Evolutionary conservation across 441 rosid species (phyloP), one percentile per base, ranked within the genome.

Genomic region (Capsella rubella): DNA sequence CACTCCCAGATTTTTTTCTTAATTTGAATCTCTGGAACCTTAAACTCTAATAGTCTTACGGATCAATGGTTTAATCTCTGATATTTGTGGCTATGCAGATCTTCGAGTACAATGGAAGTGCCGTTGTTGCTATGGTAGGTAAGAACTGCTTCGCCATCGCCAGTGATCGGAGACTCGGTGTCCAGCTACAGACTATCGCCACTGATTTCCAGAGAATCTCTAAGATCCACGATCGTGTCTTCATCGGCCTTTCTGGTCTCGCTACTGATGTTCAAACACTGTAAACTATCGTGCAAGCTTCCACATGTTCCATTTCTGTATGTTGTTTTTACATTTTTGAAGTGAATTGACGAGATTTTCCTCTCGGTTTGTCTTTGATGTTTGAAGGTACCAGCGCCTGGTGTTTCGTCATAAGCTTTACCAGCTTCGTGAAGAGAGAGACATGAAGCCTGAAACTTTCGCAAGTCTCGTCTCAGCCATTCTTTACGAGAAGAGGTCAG

Each of bases 31-130:
- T 16, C 47, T 1, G 14, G 50, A 37, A 25, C 16, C 8, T 37
- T 6, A 37, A 42, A 3, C 51, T 29, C 51, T 72, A 6, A 5
- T 45, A 28, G 6, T 39, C 1, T 4, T 12, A 1, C 3, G 27
- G 16, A 29, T 35, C 39, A 37, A 12, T 34, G 49, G 10, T 29
- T 67, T 54, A 35, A 8, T 6, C 39, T 12, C 29, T 6, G 31
- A 1, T 35, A 10, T 18, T 60, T 72, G 3, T 39, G 73, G 15
- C 12, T 59, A 13, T 78, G 74, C 84, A 95, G 97, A 90, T 92
- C 89, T 88, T 87, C 69, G 99, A 95, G 80, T 95, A 95, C 86
- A 95, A 95, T 85, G 97, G 99, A 60, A 95, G 99, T 69, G 97
- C 99, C 45, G 83, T 92, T 12, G 84, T 95, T 21, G 99, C 97